phyloP scores from a whole-genome alignment of 805 yeast species.

The Novakomyces olei region DNA sequence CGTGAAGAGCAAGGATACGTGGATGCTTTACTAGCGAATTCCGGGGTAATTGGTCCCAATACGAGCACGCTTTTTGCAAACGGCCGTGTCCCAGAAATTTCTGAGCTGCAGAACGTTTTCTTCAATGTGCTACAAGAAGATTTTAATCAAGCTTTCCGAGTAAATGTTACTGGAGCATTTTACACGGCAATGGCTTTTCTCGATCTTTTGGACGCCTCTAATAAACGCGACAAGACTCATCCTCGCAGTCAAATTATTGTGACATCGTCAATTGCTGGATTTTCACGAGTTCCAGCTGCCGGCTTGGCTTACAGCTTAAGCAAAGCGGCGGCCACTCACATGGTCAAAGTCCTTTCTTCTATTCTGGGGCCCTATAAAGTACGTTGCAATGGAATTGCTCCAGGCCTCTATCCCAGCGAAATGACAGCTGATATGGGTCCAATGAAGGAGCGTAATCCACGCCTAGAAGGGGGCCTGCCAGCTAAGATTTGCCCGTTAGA shows the following conservation, averaged over 20 bases:
- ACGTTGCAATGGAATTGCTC: slow-evolving; percentile 36
- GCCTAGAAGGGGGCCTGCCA: not conserved
- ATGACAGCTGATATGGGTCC: slow-evolving; percentile 24
- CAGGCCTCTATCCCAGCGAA: slow-evolving; percentile 38
- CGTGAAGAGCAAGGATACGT: slow-evolving; percentile 8
- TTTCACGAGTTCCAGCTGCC: not conserved
- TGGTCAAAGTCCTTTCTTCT: not conserved
- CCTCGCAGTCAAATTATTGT: slow-evolving; percentile 4
- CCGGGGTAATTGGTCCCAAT: slow-evolving; percentile 8
- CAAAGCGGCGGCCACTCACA: slow-evolving; percentile 5
- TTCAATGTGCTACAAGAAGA: slow-evolving; percentile 7
- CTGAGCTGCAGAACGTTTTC: slow-evolving; percentile 6
- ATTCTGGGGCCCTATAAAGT: slow-evolving; percentile 18
- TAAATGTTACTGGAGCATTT: slow-evolving; percentile 10
- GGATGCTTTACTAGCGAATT: slow-evolving; percentile 9
- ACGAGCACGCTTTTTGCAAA: slow-evolving; percentile 2
- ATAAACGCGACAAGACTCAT: slow-evolving; percentile 1
- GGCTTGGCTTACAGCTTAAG: not conserved
- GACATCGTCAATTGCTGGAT: slow-evolving; percentile 2
- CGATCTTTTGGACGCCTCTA: slow-evolving; percentile 8
- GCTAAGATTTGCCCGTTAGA: slow-evolving; percentile 33
- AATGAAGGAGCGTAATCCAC: not conserved
- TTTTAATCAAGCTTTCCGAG: slow-evolving; percentile 8
- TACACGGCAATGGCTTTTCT: slow-evolving; percentile 10
- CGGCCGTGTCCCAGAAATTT: not conserved